These are phyloP conservation scores for Hanseniaspora meyeri DNA, from an alignment of 805 yeast species.

Conservation along the genomic window DNA sequence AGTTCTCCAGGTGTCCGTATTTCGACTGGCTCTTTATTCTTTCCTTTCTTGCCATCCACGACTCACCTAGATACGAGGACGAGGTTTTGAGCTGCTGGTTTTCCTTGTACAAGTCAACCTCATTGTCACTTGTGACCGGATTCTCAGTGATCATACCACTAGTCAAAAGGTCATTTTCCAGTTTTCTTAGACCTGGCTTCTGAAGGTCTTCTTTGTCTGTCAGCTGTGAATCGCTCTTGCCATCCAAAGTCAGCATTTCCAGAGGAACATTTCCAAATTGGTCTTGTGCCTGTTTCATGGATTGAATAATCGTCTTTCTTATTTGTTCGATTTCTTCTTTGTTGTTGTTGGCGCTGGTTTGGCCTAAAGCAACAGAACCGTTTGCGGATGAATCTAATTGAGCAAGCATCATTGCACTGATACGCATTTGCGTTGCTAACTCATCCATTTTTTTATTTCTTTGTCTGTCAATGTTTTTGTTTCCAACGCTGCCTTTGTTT, in stretches of 20 bases:
- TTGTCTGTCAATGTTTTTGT: constrained; percentile 22
- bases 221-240: not conserved
- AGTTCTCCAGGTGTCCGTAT: constrained; percentile 75
- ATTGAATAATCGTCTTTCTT: constrained; percentile 53
- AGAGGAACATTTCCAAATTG: constrained; percentile 37
- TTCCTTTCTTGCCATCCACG: constrained; percentile 73
- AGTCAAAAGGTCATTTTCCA: constrained; percentile 82
- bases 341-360: constrained; percentile 32
- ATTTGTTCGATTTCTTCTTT: constrained; percentile 35
- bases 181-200: constrained; percentile 75
- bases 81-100: constrained; percentile 22
- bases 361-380: constrained; percentile 29
- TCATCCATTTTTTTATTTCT: constrained; percentile 37
- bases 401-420: constrained; percentile 87
- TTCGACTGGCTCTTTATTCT: constrained; percentile 68
- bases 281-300: constrained; percentile 68
- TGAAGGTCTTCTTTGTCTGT: constrained; percentile 34
- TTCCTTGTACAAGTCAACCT: not conserved
- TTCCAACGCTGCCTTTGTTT: constrained; percentile 30
- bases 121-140: not conserved
- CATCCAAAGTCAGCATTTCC: not conserved
- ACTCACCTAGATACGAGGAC: constrained; percentile 69
- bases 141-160: constrained; percentile 43
- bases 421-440: constrained; percentile 84
- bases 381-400: constrained; percentile 59